Evolutionary conservation across 2,329 filamentous ascomycete species (phyloP), one percentile per base, ranked within the genome.

Genomic region (Hypoxylon sp.): DNA sequence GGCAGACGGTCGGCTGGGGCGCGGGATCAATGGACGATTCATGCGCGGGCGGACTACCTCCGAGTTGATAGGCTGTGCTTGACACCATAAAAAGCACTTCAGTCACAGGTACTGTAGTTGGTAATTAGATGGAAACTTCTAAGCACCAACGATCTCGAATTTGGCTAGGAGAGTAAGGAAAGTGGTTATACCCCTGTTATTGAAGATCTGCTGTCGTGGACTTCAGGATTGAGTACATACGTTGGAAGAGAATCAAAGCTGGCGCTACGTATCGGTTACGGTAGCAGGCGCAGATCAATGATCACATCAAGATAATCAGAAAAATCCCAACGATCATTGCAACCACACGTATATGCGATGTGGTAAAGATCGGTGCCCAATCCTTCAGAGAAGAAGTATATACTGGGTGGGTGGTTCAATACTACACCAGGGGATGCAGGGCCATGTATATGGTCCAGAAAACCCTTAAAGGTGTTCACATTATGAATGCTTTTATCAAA

Each of bases 1-100:
- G 69, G 70, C 72, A 71, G 57, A 51, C 66, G 34, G 59, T 72
- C 11, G 67, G 70, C 58, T 65, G 68, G 65, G 70, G 67, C 65
- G 56, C 63, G 39, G 69, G 69, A 30, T 34, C 59, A 12, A 61
- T 71, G 61, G 62, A 59, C 47, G 63, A 69, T 46, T 63, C 70
- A 34, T 34, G 62, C 39, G 25, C 45, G 25, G 51, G 48, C 59
- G 61, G 62, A 34, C 37, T 65, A 34, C 46, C 48, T 41, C 67
- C 64, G 45, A 67, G 53, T 25, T 70, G 59, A 70, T 69, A 19
- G 37, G 48, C 32, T 41, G 25, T 45, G 41, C 48, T 45, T 9
- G 47, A 29, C 46, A 45, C 54, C 52, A 27, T 56, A 45, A 34
- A 45, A 34, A 34, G 30, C 11, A 12, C 11, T 34, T 12, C 11